These are phyloP conservation scores for Penicillium sp. DNA, from an alignment of 2,329 filamentous ascomycete species.

Conservation along the genomic window DNA sequence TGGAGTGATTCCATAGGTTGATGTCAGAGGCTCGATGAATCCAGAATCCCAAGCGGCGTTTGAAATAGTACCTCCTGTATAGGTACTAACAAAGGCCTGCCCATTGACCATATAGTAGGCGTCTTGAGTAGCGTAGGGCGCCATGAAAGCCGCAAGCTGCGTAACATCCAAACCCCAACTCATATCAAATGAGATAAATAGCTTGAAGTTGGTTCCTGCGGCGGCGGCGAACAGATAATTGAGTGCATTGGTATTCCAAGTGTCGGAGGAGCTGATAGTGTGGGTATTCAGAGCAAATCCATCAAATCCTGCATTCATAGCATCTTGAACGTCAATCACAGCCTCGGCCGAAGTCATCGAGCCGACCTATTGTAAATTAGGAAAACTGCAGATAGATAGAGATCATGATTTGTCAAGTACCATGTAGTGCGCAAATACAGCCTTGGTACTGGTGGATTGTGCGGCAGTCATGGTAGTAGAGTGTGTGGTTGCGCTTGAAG, in stretches of 20 bases:
- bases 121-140: not conserved
- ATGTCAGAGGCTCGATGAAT: not conserved
- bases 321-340: not conserved
- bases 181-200: not conserved
- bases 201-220: not conserved
- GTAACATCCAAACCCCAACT: not conserved
- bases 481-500: not conserved
- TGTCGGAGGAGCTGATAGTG: not conserved
- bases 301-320: not conserved
- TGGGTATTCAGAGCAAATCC: not conserved
- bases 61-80: not conserved
- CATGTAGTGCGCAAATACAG: not conserved
- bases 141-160: not conserved
- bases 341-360: not conserved
- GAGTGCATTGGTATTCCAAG: not conserved
- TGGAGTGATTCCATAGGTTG: not conserved
- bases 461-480: not conserved
- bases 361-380: not conserved
- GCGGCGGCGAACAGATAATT: not conserved
- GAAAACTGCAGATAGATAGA: not conserved
- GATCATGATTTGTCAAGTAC: not conserved
- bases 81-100: not conserved
- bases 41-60: not conserved
- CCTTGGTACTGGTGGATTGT: not conserved
- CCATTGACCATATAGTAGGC: not conserved